Base-by-base conservation (phyloP, 805 yeast species). In the Naumovozyma baii region DNA sequence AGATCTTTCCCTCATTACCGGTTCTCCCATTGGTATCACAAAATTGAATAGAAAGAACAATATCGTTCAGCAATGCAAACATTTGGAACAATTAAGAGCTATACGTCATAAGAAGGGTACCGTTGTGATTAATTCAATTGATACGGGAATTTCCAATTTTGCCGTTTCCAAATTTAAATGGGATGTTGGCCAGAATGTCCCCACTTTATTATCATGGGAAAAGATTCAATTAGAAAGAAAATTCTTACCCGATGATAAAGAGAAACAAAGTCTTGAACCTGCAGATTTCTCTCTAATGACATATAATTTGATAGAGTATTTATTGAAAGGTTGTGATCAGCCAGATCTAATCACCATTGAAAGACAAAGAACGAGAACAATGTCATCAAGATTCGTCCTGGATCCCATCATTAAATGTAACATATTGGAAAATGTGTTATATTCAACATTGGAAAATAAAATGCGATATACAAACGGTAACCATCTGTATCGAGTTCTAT, bases 381-480 rank as follows among this genome's bases (percentile, higher is more conserved):
- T 57, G 45, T 72, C 79, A 0, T 61, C 71, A 2, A 60, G 64
- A 9, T 55, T 54, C 14, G 69, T 78, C 1, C 59, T 73, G 4
- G 80, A 76, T 39, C 67, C 69, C 40, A 68, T 78, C 3, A 51
- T 77, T 20, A 66, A 69, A 37, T 69, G 74, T 3, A 78, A 76
- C 40, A 64, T 76, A 17, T 49, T 78, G 26, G 85, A 78, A 49
- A 59, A 59, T 26, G 34, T 58, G 7, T 42, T 59, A 1, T 58
- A 34, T 36, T 45, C 51, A 5, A 43, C 45, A 14, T 31, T 54
- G 12, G 30, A 36, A 13, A 41, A 39, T 18, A 45, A 41, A 17
- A 31, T 32, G 14, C 28, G 18, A 5, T 19, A 4, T 19, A 26
- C 28, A n/a, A 34, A 15, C 26, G 33, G 25, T 19, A 22, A 32